Evolutionary conservation across 1,139 yeast species (phyloP).

Genomic region (Yamadazyma mexicana): DNA sequence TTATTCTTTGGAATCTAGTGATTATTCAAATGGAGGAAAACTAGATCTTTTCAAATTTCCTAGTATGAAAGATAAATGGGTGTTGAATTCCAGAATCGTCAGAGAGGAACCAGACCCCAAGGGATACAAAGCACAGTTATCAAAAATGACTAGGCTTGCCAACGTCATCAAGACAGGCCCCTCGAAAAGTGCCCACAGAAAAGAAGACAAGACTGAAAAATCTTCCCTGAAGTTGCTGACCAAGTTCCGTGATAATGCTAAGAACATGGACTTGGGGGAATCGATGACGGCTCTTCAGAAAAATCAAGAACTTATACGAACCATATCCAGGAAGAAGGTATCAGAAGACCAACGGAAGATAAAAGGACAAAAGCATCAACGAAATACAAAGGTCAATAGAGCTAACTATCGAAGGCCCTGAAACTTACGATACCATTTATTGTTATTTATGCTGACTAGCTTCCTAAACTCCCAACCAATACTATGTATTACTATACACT

Average conservation of each 20-base stretch:
- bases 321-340: background rate
- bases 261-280: background rate
- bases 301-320: background rate
- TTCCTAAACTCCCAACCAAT: background rate
- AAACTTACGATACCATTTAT: no score
- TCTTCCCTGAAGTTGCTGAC: background rate
- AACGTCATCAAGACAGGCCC: background rate
- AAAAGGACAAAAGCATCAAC: background rate
- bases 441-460: no score
- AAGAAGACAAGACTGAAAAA: background rate
- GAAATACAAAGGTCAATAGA: background rate
- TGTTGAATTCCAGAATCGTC: constrained; percentile 8
- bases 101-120: constrained; percentile 9
- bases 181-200: background rate
- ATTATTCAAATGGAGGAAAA: constrained; percentile 7
- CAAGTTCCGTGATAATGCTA: background rate
- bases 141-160: background rate
- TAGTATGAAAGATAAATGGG: constrained; percentile 9
- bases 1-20: constrained; percentile 9
- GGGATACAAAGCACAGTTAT: constrained; percentile 1
- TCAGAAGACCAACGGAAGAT: background rate
- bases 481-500: background rate
- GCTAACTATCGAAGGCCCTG: background rate
- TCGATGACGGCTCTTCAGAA: background rate
- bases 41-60: constrained; percentile 11